Evolutionary conservation across 257 asterid species (phyloP).

Genomic region (Marsdenia floribunda): DNA sequence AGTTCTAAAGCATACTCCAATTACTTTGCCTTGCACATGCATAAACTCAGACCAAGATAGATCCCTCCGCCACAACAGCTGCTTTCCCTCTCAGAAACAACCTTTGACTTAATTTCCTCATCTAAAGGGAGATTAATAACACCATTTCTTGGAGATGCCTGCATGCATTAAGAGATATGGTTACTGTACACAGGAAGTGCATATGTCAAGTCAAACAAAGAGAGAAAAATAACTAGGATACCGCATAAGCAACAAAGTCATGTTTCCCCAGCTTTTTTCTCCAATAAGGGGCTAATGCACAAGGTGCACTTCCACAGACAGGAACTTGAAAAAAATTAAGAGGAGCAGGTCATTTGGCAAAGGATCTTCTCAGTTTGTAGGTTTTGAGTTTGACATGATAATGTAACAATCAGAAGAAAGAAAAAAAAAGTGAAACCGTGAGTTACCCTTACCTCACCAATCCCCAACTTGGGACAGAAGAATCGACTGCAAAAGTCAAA

Average conservation of each 20-base stretch:
- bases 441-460: conserved; percentile 66
- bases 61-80: conserved; percentile 52
- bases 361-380: too few species aligned
- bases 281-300: conserved; percentile 81
- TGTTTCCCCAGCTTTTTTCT: conserved; percentile 68
- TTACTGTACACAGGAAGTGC: not conserved
- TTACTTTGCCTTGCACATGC: not conserved
- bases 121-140: conserved; percentile 57
- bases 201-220: not conserved
- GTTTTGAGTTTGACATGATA: conserved; percentile 2
- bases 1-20: not conserved
- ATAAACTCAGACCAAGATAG: conserved; percentile 44
- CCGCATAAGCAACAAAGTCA: too few species aligned
- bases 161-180: conserved; percentile 13
- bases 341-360: too few species aligned
- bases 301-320: conserved; percentile 87
- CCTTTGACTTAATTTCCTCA: conserved; percentile 47
- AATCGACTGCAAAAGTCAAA: conserved; percentile 75
- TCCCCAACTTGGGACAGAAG: conserved; percentile 72
- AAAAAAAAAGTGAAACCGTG: not conserved
- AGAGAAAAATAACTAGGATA: conserved; percentile 20
- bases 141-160: conserved; percentile 90
- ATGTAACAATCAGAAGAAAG: not conserved
- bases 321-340: conserved; percentile 54
- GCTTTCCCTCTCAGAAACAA: conserved; percentile 75